Evolutionary conservation across 1,284 basidiomycete genomes (phyloP), one percentile per base, ranked within the genome.

Genomic region (Ganoderma sp.): DNA sequence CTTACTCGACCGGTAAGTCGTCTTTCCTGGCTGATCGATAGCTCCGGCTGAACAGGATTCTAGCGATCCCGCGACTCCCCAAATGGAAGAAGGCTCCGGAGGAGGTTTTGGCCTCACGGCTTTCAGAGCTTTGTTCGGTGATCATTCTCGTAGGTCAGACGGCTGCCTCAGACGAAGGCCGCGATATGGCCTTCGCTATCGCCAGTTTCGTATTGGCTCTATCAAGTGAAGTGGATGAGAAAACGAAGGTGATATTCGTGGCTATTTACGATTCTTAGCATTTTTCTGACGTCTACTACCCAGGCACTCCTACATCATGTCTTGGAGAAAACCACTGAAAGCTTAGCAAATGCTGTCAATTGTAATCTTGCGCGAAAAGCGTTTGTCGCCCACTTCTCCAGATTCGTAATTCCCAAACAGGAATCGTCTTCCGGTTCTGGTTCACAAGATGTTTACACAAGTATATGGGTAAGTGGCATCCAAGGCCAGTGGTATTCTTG

Each of bases 31-130:
- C 56, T 41, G 15, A 5, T 59, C 39, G 7, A 37, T 34, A 17
- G 43, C 37, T 9, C 39, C 34, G 2, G 60, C 56, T 15, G 22
- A 9, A n/a, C 39, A 64, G 34, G 28, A 22, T 2, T 34, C 17
- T 67, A 90, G 88, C 83, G 2, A 80, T 88, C 28, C 84, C 87
- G 39, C 84, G 87, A 22, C 65, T 78, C n/a, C 65, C 71, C 2
- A 71, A 71, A 25, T 73, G 76, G 67, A 75, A 74, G 64, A 76
- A 75, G 45, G 64, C 73, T 1, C 67, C 77, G 9, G 68, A 62
- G 22, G 68, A 75, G 8, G 60, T 73, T 3, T 73, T 88, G 39
- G 71, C 73, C 12, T 84, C 86, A 0, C 69, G 88, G 14, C 69
- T 88, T 28, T 67, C 78, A 8, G 81, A 86, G 7, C 65, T 88